A percentile compares a stretch with the other conserved stretches of the same genome.
Evolutionary conservation across 2,329 filamentous ascomycete species (phyloP).

Genomic region (Monilinia vaccinii-corymbosi): DNA sequence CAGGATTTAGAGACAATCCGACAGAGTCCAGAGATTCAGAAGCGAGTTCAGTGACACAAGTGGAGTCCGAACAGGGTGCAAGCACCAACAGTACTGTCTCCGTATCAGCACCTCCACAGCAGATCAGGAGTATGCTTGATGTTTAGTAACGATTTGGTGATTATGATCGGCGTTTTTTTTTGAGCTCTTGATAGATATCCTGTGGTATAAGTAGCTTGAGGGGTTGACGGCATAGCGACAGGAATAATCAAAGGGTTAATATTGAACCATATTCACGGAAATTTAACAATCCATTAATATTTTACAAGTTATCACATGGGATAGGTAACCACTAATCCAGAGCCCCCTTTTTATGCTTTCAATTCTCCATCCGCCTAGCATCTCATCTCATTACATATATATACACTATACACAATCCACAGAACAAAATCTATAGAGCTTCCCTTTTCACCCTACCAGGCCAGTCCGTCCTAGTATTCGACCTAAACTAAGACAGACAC

Average conservation of each 20-base stretch:
- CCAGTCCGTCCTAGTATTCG: no score
- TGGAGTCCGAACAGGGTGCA: constrained; percentile 7
- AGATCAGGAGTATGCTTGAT: constrained; percentile 35
- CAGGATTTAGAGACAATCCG: constrained; percentile 15
- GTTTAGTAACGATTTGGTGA: constrained; percentile 15
- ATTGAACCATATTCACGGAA: no score
- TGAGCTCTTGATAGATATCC: neutral
- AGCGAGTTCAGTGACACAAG: constrained; percentile 8
- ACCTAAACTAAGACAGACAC: no score
- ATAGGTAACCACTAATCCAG: neutral
- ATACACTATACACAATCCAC: no score
- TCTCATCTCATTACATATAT: no score
- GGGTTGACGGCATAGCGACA: neutral
- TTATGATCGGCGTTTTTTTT: neutral
- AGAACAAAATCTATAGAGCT: no score
- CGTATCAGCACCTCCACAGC: constrained; percentile 26
- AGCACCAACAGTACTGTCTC: constrained; percentile 25
- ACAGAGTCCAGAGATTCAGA: constrained; percentile 6
- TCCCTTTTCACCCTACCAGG: no score
- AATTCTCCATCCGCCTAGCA: no score
- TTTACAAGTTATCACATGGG: neutral
- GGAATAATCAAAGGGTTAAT: no score
- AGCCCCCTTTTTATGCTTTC: no score
- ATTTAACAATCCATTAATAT: neutral
- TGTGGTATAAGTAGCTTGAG: neutral